Evolutionary conservation across 2,329 filamentous ascomycete genomes (phyloP).

Genomic region (Paecilomyces sp.): DNA sequence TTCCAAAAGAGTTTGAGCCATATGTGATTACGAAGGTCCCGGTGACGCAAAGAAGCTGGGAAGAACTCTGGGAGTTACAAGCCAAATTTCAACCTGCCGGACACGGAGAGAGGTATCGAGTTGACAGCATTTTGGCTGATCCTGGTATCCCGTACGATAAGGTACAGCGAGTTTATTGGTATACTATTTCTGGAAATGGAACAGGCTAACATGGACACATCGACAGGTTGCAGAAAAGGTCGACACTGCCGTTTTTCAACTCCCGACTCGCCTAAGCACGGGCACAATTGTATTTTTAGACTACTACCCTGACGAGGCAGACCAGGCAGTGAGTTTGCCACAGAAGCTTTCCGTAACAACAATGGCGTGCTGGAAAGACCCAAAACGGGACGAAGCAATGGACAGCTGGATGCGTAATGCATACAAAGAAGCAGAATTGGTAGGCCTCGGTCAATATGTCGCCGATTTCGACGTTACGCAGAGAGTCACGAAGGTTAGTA

Average conservation of each 20-base stretch:
- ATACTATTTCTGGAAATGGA: no score
- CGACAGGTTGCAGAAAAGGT: background rate
- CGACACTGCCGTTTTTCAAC: background rate
- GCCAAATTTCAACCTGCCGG: background rate
- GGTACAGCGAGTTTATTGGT: background rate
- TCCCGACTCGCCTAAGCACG: background rate
- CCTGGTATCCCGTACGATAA: background rate
- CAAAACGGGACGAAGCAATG: background rate
- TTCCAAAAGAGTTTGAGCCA: background rate
- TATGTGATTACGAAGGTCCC: background rate
- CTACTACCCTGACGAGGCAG: background rate
- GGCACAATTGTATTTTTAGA: background rate
- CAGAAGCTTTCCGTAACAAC: background rate
- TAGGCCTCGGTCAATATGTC: background rate
- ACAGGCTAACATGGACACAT: no score
- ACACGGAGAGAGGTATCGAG: background rate
- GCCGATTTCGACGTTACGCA: background rate
- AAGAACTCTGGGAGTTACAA: background rate
- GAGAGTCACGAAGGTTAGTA: background rate
- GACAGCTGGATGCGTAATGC: background rate
- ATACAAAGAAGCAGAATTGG: background rate
- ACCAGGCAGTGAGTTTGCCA: background rate
- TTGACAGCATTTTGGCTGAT: background rate
- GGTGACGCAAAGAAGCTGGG: background rate
- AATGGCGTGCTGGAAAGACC: background rate